Evolutionary conservation across 176 grass and related monocot genomes (phyloP).

Genomic region (Eragrostis nindensis): DNA sequence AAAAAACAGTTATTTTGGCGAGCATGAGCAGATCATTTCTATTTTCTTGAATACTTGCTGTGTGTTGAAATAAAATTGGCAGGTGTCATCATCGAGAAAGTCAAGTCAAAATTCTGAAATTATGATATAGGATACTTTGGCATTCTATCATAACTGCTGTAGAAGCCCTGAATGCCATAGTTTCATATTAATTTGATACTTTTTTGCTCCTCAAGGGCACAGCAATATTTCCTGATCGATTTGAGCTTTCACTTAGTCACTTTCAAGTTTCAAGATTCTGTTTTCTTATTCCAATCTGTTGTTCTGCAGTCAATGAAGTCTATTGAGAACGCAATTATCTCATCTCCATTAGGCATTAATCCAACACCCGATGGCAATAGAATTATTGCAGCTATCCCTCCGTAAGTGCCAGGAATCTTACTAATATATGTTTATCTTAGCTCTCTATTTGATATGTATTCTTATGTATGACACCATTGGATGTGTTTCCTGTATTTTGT

Average conservation of each 20-base stretch:
- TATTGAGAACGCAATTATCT: constrained; percentile 76
- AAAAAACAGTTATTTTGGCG: constrained; percentile 5
- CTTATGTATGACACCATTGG: background rate
- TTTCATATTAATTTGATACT: constrained; percentile 13
- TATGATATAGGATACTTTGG: background rate
- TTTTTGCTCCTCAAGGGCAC: background rate
- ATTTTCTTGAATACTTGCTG: background rate
- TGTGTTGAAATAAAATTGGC: background rate
- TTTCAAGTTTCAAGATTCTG: constrained; percentile 23
- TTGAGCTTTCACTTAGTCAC: background rate
- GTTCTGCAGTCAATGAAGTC: constrained; percentile 73
- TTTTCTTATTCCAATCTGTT: constrained; percentile 25
- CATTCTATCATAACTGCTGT: background rate
- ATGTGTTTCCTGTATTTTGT: background rate
- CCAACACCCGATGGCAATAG: constrained; percentile 77
- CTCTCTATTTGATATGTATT: background rate
- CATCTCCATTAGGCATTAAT: constrained; percentile 94
- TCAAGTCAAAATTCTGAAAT: background rate
- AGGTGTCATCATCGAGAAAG: background rate
- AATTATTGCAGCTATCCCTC: constrained; percentile 78
- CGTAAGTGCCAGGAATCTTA: constrained; percentile 47
- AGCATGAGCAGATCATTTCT: background rate
- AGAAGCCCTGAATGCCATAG: background rate
- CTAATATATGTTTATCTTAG: constrained; percentile 6
- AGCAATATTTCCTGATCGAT: background rate